phyloP scores from a whole-genome alignment of 1,139 yeast species.

The Taphrina wiesneri region DNA sequence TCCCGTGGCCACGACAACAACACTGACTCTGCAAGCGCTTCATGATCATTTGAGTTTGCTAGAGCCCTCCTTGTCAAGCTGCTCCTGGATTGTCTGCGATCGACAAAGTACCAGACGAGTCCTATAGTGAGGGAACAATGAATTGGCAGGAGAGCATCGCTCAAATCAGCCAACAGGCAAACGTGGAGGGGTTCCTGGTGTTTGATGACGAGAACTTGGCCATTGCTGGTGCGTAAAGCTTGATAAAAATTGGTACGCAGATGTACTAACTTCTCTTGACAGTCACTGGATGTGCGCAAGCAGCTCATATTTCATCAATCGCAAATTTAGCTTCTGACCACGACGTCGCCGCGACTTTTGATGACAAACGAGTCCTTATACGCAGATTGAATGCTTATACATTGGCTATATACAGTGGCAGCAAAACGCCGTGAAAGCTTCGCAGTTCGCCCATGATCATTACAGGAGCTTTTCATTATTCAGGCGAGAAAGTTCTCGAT shows the following conservation, averaged over 20 bases:
- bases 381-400: neutral
- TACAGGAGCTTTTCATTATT: too few relatives aligned
- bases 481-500: too few relatives aligned
- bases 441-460: neutral
- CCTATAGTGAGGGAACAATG: too few relatives aligned
- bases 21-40: too few relatives aligned
- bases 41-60: too few relatives aligned
- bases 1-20: too few relatives aligned
- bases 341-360: conserved; percentile 7
- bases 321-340: neutral
- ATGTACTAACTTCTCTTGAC: neutral
- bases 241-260: neutral
- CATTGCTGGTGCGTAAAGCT: neutral
- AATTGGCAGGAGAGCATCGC: neutral
- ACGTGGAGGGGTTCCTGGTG: conserved; percentile 4
- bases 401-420: conserved; percentile 1
- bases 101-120: too few relatives aligned
- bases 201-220: neutral
- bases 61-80: neutral
- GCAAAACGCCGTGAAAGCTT: neutral
- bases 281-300: conserved; percentile 1
- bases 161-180: neutral
- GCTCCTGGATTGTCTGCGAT: neutral
- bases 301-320: neutral
- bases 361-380: conserved; percentile 10